Conservation (phyloP, 177 flowering plant genomes). For the Vitis hybrid region DNA sequence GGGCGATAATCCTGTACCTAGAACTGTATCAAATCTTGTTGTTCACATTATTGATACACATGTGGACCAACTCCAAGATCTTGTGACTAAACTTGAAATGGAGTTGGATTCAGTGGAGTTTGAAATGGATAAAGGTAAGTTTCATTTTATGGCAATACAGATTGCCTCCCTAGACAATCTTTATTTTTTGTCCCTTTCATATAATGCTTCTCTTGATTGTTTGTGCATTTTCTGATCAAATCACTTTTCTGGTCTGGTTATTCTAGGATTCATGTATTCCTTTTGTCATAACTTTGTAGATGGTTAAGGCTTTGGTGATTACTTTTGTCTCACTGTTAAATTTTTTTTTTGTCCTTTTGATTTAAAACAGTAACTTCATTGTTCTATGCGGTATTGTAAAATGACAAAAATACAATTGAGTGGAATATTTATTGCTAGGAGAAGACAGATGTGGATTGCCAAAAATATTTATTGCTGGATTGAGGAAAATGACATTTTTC, state of each 20-base stretch:
- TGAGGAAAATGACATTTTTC: too few relatives aligned
- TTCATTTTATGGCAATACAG: not conserved
- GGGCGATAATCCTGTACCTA: slow-evolving; percentile 96
- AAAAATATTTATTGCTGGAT: too few relatives aligned
- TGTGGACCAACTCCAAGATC: slow-evolving; percentile 93
- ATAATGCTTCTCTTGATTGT: not conserved
- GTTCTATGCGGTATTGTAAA: too few relatives aligned
- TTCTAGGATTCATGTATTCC: too few relatives aligned
- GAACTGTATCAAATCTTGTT: slow-evolving; percentile 72
- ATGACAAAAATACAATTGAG: too few relatives aligned
- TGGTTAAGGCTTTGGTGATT: too few relatives aligned
- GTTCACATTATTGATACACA: slow-evolving; percentile 91
- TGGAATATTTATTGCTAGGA: too few relatives aligned
- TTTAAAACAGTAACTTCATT: too few relatives aligned
- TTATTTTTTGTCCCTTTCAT: not conserved
- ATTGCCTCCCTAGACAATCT: not conserved
- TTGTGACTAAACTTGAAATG: slow-evolving; percentile 85
- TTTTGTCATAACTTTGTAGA: too few relatives aligned
- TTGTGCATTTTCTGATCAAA: not conserved
- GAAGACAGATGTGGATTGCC: too few relatives aligned
- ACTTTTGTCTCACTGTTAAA: too few relatives aligned
- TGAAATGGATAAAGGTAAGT: slow-evolving; percentile 85
- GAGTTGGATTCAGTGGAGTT: slow-evolving; percentile 89
- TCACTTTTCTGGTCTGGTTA: not conserved
- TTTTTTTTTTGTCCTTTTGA: too few relatives aligned